These are phyloP conservation scores for Hygrophila difformis DNA, from an alignment of 257 asterid genomes.

Conservation along the genomic window DNA sequence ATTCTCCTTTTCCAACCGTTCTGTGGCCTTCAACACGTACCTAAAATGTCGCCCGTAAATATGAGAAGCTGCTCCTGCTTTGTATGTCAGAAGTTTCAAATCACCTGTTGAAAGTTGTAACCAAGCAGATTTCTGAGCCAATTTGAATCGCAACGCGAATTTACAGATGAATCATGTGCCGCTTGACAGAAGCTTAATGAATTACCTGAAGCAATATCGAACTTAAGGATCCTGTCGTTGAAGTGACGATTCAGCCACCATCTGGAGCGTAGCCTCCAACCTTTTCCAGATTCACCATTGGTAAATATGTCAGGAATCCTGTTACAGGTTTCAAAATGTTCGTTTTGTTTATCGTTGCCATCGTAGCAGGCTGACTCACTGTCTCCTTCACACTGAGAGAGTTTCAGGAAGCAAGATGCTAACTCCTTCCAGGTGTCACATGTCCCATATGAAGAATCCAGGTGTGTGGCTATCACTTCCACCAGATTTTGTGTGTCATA, in stretches of 20 bases:
- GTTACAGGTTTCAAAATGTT: slow-evolving; percentile 18
- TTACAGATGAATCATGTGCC: too few species aligned
- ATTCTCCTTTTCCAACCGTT: slow-evolving; percentile 30
- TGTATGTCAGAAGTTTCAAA: slow-evolving; percentile 43
- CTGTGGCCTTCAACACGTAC: slow-evolving; percentile 39
- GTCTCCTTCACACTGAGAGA: slow-evolving; percentile 58
- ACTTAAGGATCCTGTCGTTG: slow-evolving; percentile 29
- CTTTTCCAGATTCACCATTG: slow-evolving; percentile 24
- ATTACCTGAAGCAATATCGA: slow-evolving; percentile 66
- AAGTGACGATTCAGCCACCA: slow-evolving; percentile 91
- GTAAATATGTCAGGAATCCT: slow-evolving; percentile 50
- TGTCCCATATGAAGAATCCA: slow-evolving; percentile 56
- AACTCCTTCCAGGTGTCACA: slow-evolving; percentile 62
- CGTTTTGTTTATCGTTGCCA: slow-evolving; percentile 19
- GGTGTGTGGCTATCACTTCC: slow-evolving; percentile 77
- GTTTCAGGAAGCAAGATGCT: slow-evolving; percentile 56
- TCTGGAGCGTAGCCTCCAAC: slow-evolving; percentile 70
- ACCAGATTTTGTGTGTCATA: slow-evolving; percentile 49
- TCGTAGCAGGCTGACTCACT: slow-evolving; percentile 41
- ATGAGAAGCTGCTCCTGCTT: slow-evolving; percentile 72
- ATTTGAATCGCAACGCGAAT: too few species aligned
- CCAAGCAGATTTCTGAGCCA: too few species aligned
- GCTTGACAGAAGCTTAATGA: too few species aligned
- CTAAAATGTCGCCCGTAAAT: slow-evolving; percentile 54
- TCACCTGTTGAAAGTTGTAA: slow-evolving; percentile 54